Conservation (phyloP, 2,329 filamentous ascomycete genomes). For the Chaetomiaceae sp. region DNA sequence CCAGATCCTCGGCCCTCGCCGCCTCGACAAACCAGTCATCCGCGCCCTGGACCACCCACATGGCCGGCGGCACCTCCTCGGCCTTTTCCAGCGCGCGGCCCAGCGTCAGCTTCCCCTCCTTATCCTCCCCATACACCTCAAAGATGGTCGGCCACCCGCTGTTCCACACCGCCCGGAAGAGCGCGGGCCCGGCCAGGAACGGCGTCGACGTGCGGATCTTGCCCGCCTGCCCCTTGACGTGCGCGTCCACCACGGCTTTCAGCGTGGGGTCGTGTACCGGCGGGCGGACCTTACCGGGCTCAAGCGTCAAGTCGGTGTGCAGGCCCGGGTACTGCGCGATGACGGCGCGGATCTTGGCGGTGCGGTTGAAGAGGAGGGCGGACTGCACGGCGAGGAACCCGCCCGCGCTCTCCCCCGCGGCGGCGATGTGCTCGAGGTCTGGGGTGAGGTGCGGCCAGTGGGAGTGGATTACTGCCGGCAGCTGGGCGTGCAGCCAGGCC, state of each 20-base stretch:
- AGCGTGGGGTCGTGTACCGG: background rate
- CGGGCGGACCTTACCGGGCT: background rate
- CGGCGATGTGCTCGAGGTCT: slow-evolving; percentile 17
- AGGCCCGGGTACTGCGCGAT: slow-evolving; percentile 21
- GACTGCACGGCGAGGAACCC: slow-evolving; percentile 26
- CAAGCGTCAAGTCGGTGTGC: slow-evolving; percentile 17
- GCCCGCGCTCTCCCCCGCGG: slow-evolving; percentile 24
- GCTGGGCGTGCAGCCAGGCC: slow-evolving; percentile 36
- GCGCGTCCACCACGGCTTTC: slow-evolving; percentile 11
- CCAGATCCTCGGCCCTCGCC: slow-evolving; percentile 17
- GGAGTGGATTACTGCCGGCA: background rate
- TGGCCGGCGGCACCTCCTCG: slow-evolving; percentile 12
- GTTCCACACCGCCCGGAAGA: slow-evolving; percentile 1
- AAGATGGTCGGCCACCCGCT: slow-evolving; percentile 4
- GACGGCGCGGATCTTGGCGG: slow-evolving; percentile 19
- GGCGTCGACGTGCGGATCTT: slow-evolving; percentile 10
- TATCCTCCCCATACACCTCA: slow-evolving; percentile 18
- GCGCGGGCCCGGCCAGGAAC: slow-evolving; percentile 7
- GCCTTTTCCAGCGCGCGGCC: slow-evolving; percentile 11
- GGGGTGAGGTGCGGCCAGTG: slow-evolving; percentile 11
- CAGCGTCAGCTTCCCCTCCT: slow-evolving; percentile 17
- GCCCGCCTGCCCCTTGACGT: slow-evolving; percentile 2
- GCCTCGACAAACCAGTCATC: slow-evolving; percentile 19
- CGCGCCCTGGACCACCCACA: slow-evolving; percentile 23
- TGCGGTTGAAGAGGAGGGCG: slow-evolving; percentile 18